A percentile compares a stretch with the other conserved stretches of the same genome.
These are phyloP conservation scores for Pythium phragmitis DNA, from an alignment of 352 stramenopile species.

Conservation along the genomic window DNA sequence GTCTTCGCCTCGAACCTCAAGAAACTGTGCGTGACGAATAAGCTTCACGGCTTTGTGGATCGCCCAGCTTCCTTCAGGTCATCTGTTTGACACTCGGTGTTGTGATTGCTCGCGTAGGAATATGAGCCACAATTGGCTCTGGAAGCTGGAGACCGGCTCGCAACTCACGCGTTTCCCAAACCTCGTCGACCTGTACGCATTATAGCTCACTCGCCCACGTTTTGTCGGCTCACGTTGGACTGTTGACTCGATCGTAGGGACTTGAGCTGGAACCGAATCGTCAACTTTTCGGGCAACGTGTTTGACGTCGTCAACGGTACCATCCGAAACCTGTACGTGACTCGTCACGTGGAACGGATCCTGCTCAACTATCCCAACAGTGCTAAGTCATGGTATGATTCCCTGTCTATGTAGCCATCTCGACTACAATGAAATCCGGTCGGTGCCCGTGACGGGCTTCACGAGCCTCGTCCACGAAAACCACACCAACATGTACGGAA, in stretches of 20 bases:
- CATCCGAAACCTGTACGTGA: constrained; percentile 51
- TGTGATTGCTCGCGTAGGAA: constrained; percentile 33
- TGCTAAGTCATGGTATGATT: not conserved
- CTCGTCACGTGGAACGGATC: not conserved
- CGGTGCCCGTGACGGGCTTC: constrained; percentile 57
- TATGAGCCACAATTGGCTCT: constrained; percentile 63
- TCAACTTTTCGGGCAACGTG: constrained; percentile 50
- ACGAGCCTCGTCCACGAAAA: constrained; percentile 40
- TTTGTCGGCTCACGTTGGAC: not conserved
- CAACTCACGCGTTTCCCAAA: constrained; percentile 42
- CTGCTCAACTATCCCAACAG: not conserved
- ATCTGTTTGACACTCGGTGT: not conserved
- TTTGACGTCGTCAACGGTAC: constrained; percentile 48
- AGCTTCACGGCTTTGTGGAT: no score
- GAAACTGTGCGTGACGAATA: constrained; percentile 41
- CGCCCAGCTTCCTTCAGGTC: not conserved
- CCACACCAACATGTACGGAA: constrained; percentile 48
- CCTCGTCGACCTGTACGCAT: constrained; percentile 47
- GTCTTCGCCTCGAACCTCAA: constrained; percentile 35
- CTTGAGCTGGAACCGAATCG: constrained; percentile 52
- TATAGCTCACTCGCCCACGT: not conserved
- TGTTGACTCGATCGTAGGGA: constrained; percentile 34
- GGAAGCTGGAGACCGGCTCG: constrained; percentile 51
- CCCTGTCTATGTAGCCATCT: constrained; percentile 37
- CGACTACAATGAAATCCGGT: constrained; percentile 58